Evolutionary conservation across 495 filamentous ascomycete species (phyloP).

Genomic region (Podospora bellae-mahoneyi): DNA sequence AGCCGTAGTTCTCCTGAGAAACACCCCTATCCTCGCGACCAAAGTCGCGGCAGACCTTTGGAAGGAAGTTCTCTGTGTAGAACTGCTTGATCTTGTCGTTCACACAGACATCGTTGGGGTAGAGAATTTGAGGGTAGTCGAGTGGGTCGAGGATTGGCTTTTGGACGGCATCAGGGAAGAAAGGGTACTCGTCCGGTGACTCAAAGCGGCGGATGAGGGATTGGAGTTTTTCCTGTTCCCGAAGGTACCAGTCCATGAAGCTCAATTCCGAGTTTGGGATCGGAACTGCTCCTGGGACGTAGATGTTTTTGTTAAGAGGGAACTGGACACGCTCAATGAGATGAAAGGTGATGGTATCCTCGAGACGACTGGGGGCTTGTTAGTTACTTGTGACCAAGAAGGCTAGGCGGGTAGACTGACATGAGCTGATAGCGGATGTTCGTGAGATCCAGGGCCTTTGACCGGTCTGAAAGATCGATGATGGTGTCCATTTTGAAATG

Average conservation of each 20-base stretch:
- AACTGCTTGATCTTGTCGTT: conserved; percentile 81
- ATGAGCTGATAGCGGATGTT: conserved; percentile 96
- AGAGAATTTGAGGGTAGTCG: conserved; percentile 85
- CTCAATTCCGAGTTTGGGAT: conserved; percentile 70
- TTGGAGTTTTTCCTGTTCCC: conserved; percentile 83
- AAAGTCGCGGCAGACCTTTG: conserved; percentile 70
- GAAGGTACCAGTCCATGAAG: conserved; percentile 91
- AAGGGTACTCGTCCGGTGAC: conserved; percentile 95
- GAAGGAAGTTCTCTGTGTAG: conserved; percentile 81
- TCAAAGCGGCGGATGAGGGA: conserved; percentile 95
- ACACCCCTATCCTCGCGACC: conserved; percentile 75
- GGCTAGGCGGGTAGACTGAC: conserved; percentile 47
- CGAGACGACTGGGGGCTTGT: conserved; percentile 66
- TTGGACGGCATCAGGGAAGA: conserved; percentile 83
- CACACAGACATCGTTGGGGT: conserved; percentile 87
- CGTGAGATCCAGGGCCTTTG: conserved; percentile 79
- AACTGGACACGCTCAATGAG: conserved; percentile 98
- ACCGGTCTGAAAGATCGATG: conserved; percentile 80
- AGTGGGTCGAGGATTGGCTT: conserved; percentile 82
- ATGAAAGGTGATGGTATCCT: conserved; percentile 98
- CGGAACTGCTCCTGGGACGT: conserved; percentile 70
- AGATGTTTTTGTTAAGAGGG: conserved; percentile 85
- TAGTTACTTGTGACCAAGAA: conserved; percentile 1
- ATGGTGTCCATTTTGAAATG: conserved; percentile 71
- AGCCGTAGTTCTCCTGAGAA: conserved; percentile 91